Base-by-base conservation (phyloP, 2,329 filamentous ascomycete genomes). In the Ophiostoma piceae region DNA sequence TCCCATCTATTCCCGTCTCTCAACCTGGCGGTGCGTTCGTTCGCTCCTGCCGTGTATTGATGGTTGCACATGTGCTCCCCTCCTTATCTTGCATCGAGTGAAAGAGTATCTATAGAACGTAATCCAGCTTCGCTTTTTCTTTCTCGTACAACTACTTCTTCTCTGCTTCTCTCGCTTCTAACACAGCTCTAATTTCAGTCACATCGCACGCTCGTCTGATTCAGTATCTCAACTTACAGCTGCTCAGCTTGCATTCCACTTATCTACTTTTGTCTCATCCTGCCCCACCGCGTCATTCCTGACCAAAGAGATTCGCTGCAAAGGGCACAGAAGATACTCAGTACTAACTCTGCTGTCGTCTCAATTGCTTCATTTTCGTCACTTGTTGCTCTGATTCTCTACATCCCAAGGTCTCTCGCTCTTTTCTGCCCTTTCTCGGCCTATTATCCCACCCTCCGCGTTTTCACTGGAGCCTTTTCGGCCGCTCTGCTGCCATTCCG, bases 281-380 rank as follows among this genome's bases (percentile, higher is more conserved):
- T 41, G 39, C 37, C 65, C 37, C 65, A 41, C 65, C 65, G 26
- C 65, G 37, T 66, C 65, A 66, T 66, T 47, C 65, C 39, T 39
- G 41, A 2, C 62, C 64, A 41, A 22, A 43, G 64, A 66, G n/a
- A 41, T 26, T 57, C 51, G 51, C 51, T 26, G 51, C 51, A 57
- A 26, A 57, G 51, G 26, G 51, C 3, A 22, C 22, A 12, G 51
- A 22, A 22, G 4, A 57, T 57, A 41, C 39, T 41, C 39, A 29
- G 39, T 54, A 26, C 51, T 57, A n/a, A 29, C n/a, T 26, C 43
- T 47, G 26, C 26, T 57, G 9, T 29, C 51, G 51, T 57, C 22
- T 57, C 4, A 65, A 65, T 65, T 65, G 62, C 62, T 39, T 65
- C 32, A 9, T 37, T 39, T 65, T 39, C 35, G 29, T 37, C 62